A percentile compares a stretch with the other conserved stretches of the same genome.
Conservation (phyloP, 2,329 filamentous ascomycete genomes). For the Rutstroemia sydowiana region DNA sequence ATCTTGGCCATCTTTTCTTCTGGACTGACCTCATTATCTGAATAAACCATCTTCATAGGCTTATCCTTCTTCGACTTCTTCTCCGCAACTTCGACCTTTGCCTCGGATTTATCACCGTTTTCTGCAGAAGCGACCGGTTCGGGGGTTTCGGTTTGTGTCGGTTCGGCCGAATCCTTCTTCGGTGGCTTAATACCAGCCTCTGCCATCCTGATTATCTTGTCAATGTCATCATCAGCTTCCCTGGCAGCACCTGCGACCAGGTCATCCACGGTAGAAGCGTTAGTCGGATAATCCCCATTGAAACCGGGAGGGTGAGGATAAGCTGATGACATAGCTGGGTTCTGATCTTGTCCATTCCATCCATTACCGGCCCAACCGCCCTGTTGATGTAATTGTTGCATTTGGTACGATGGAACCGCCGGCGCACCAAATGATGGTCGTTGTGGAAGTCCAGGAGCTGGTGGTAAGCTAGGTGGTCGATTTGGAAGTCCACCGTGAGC, state of each 20-base stretch:
- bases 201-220: slow-evolving; percentile 57
- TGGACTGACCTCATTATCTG: slow-evolving; percentile 70
- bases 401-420: slow-evolving; percentile 40
- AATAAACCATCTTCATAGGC: slow-evolving; percentile 71
- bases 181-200: slow-evolving; percentile 51
- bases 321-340: slow-evolving; percentile 33
- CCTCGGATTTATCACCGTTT: slow-evolving; percentile 26
- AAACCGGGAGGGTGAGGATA: slow-evolving; percentile 31
- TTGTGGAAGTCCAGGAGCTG: slow-evolving; percentile 50
- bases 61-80: slow-evolving; percentile 61
- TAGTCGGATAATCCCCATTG: slow-evolving; percentile 30
- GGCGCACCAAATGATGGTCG: slow-evolving; percentile 48
- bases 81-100: slow-evolving; percentile 40
- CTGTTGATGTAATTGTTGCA: slow-evolving; percentile 46
- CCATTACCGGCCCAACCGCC: slow-evolving; percentile 31
- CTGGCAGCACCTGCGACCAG: slow-evolving; percentile 38
- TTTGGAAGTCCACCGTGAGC: slow-evolving; percentile 36
- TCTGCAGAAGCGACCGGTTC: not conserved
- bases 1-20: slow-evolving; percentile 84
- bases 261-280: slow-evolving; percentile 41
- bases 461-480: slow-evolving; percentile 46
- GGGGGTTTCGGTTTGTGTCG: slow-evolving; percentile 21
- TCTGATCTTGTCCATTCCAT: slow-evolving; percentile 32
- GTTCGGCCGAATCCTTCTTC: slow-evolving; percentile 37
- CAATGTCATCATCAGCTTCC: slow-evolving; percentile 56